Conservation (phyloP, 352 stramenopile species). For the Globisporangium cylindrosporum region DNA sequence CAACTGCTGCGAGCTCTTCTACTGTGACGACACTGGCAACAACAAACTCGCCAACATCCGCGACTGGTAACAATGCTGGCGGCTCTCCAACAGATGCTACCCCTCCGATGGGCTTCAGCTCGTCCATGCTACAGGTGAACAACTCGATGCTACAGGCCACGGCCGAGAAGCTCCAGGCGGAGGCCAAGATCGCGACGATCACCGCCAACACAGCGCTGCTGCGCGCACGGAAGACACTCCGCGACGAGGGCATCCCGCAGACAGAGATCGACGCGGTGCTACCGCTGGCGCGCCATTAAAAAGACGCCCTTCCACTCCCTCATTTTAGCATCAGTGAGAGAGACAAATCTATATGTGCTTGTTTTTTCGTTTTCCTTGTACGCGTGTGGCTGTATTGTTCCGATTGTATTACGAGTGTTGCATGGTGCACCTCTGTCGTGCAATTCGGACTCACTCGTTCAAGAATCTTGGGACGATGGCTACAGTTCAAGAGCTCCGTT, state of each 20-base stretch:
- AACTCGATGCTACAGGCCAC: conserved; percentile 18
- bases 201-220: conserved; percentile 18
- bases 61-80: not conserved
- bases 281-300: conserved; percentile 8
- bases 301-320: not conserved
- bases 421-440: not conserved
- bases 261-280: conserved; percentile 19
- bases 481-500: not conserved
- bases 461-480: not conserved
- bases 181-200: conserved; percentile 15
- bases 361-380: not conserved
- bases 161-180: conserved; percentile 18
- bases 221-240: conserved; percentile 16
- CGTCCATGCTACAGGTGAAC: conserved; percentile 18
- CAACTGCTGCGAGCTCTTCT: not conserved
- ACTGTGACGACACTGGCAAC: not conserved
- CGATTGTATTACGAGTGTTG: too few species aligned
- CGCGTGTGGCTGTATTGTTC: not conserved
- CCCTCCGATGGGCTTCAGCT: conserved; percentile 7
- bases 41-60: not conserved
- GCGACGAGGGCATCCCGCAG: conserved; percentile 18
- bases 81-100: not conserved
- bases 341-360: not conserved
- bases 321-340: not conserved
- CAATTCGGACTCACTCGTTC: not conserved